These are phyloP conservation scores for Mycena polygramma DNA, from an alignment of 768 basidiomycete genomes.

Conservation along the genomic window DNA sequence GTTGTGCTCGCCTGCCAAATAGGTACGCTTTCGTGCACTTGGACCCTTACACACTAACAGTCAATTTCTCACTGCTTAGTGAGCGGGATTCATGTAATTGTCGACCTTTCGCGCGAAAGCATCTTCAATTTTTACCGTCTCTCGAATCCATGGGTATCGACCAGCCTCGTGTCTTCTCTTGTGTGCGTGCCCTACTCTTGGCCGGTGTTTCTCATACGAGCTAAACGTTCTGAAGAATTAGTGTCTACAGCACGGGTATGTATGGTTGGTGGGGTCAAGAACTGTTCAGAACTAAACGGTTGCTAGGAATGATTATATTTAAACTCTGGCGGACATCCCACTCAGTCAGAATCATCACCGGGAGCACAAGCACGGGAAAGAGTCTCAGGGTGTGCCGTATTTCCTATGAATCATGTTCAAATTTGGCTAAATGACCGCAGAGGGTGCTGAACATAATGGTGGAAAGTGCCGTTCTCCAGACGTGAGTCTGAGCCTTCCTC, in stretches of 20 bases:
- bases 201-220: neutral
- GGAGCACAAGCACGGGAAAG: slow-evolving; percentile 5
- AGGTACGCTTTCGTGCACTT: neutral
- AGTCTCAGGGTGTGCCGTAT: slow-evolving; percentile 8
- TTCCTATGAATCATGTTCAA: too few species aligned
- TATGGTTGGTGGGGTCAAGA: neutral
- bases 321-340: slow-evolving; percentile 3
- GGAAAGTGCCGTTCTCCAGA: slow-evolving; percentile 27
- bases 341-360: slow-evolving; percentile 13
- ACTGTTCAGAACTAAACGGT: neutral
- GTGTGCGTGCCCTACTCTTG: neutral
- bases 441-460: slow-evolving; percentile 10
- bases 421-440: neutral
- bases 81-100: slow-evolving; percentile 5
- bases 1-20: neutral
- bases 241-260: slow-evolving; percentile 21
- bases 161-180: neutral
- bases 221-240: slow-evolving; percentile 13
- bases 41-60: neutral
- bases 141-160: slow-evolving; percentile 16
- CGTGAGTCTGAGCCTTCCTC: neutral
- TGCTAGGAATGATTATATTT: slow-evolving; percentile 14
- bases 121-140: slow-evolving; percentile 11
- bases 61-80: neutral
- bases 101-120: slow-evolving; percentile 16